A percentile compares a stretch with the other conserved stretches of the same genome.
These are phyloP conservation scores for Nannochloropsis gaditana DNA, from an alignment of 108 stramenopile genomes.

Conservation along the genomic window DNA sequence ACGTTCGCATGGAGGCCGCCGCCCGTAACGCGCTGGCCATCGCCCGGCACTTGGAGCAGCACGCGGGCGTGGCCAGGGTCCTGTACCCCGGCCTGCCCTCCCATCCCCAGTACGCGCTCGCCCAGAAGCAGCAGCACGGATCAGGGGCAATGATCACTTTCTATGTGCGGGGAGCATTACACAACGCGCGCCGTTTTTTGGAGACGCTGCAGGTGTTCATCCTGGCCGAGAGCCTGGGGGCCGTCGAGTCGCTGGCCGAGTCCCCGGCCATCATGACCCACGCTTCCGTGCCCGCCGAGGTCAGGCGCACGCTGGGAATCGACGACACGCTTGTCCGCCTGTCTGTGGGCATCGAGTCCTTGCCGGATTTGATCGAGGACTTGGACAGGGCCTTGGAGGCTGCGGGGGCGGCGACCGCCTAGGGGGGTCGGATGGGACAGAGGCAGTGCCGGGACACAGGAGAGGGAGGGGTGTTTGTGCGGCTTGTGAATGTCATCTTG, in stretches of 20 bases:
- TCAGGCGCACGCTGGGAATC: constrained; percentile 64
- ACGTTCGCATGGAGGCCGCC: constrained; percentile 67
- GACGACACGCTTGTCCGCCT: constrained; percentile 76
- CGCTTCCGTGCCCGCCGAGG: constrained; percentile 69
- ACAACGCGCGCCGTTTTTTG: constrained; percentile 68
- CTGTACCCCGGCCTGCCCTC: constrained; percentile 80
- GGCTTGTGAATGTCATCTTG: too few relatives aligned
- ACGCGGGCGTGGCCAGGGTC: constrained; percentile 60
- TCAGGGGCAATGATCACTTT: constrained; percentile 83
- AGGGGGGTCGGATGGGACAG: not conserved
- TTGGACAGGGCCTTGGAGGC: constrained; percentile 64
- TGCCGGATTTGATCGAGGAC: constrained; percentile 69
- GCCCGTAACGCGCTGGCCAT: constrained; percentile 66
- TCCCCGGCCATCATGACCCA: constrained; percentile 87
- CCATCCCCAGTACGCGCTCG: constrained; percentile 77
- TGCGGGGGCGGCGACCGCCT: constrained; percentile 18
- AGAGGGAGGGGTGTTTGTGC: too few relatives aligned
- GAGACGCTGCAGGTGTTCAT: constrained; percentile 62
- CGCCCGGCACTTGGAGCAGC: constrained; percentile 63
- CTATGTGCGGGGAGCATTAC: constrained; percentile 68
- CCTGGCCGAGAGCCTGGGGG: constrained; percentile 88
- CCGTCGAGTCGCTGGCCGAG: constrained; percentile 87
- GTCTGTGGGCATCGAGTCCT: constrained; percentile 76
- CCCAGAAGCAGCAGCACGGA: constrained; percentile 64
- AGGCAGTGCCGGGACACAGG: too few relatives aligned